A percentile compares a stretch with the other conserved stretches of the same genome.
These are phyloP conservation scores for Garcia nutans DNA, from an alignment of 345 rosid species.

Conservation along the genomic window DNA sequence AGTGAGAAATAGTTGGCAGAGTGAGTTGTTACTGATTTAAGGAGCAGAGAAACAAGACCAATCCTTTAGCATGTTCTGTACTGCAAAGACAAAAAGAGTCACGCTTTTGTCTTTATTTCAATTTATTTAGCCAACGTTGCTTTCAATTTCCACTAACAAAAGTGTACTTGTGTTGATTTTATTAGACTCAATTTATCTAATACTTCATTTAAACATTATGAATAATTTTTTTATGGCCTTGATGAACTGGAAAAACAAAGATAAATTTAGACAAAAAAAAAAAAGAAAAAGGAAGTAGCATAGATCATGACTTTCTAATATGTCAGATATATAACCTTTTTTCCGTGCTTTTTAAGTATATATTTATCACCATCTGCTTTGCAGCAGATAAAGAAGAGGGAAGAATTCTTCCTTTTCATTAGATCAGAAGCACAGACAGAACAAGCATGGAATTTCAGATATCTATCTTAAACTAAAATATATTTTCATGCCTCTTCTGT, in stretches of 20 bases:
- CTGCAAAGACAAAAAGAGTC: constrained; percentile 28
- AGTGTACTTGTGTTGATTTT: neutral
- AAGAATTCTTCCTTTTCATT: constrained; percentile 14
- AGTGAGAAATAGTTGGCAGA: neutral
- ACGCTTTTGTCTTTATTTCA: constrained; percentile 22
- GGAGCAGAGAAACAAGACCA: constrained; percentile 20
- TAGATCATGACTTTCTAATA: constrained; percentile 11
- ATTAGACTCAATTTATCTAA: neutral
- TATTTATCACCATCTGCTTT: constrained; percentile 11
- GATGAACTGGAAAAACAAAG: neutral
- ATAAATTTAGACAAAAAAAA: neutral
- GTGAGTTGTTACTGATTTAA: constrained; percentile 1
- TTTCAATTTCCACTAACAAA: constrained; percentile 34
- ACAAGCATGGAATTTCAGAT: neutral
- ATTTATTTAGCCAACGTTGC: constrained; percentile 19
- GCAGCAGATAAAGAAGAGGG: constrained; percentile 1
- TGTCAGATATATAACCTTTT: neutral
- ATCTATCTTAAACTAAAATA: neutral
- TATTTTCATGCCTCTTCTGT: neutral
- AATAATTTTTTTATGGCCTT: neutral
- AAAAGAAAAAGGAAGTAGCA: constrained; percentile 6
- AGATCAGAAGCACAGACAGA: constrained; percentile 17
- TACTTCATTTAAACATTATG: neutral
- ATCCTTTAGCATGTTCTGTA: constrained; percentile 14
- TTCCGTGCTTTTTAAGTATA: constrained; percentile 14